Conservation (phyloP, 1,139 yeast genomes). For the Zygoascus hellenicus region DNA sequence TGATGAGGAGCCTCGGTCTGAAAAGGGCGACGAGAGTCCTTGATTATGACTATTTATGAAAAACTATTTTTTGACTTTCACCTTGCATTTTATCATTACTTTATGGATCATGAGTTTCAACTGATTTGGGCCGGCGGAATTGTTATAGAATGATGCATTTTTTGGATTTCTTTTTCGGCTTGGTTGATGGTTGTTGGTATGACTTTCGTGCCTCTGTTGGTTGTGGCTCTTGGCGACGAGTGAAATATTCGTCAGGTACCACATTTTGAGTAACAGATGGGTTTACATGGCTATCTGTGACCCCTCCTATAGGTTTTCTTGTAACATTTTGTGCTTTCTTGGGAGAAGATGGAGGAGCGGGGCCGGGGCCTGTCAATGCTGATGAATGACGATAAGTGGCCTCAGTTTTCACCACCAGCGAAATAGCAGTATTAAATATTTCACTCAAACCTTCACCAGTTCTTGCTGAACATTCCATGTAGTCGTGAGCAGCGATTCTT, state of each 20-base stretch:
- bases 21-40: background rate
- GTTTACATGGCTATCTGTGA: background rate
- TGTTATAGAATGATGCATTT: constrained; percentile 3
- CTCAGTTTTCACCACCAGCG: constrained; percentile 17
- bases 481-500: constrained; percentile 90
- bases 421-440: constrained; percentile 48
- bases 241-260: background rate
- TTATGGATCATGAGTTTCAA: background rate
- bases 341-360: background rate
- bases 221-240: background rate
- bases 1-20: background rate
- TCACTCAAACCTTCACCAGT: constrained; percentile 58
- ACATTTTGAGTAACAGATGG: background rate
- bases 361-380: background rate
- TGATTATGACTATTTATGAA: background rate
- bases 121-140: background rate
- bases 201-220: background rate
- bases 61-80: background rate
- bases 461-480: constrained; percentile 95
- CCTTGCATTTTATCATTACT: background rate
- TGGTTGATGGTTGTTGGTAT: background rate
- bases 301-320: background rate
- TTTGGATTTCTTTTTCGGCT: background rate
- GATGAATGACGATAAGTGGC: background rate
- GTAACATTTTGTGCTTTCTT: background rate